Evolutionary conservation across 2,329 filamentous ascomycete genomes (phyloP).

Genomic region (Cladosporium cucumerinum): DNA sequence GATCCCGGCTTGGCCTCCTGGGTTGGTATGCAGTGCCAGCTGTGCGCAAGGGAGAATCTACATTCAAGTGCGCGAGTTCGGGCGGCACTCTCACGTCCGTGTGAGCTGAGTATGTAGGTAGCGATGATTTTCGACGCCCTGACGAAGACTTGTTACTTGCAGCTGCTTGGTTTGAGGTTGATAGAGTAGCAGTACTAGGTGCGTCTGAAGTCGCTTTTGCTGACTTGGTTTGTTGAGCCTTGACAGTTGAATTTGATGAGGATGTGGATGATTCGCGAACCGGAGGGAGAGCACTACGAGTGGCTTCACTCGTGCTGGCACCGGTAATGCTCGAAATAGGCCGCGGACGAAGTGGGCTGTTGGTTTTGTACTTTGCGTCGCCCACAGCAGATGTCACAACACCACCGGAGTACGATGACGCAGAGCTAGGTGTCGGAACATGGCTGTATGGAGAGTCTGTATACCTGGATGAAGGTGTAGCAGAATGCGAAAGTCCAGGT

Average conservation of each 20-base stretch:
- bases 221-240: conserved; percentile 21
- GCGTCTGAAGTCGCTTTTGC: background rate
- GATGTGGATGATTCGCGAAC: conserved; percentile 69
- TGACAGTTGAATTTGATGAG: conserved; percentile 56
- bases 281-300: conserved; percentile 55
- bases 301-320: conserved; percentile 46
- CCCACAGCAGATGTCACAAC: conserved; percentile 40
- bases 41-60: conserved; percentile 55
- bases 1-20: conserved; percentile 44
- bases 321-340: conserved; percentile 44
- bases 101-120: background rate
- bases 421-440: conserved; percentile 74
- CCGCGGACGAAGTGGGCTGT: background rate
- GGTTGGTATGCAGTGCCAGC: conserved; percentile 38
- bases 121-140: background rate
- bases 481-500: conserved; percentile 56
- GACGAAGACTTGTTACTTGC: background rate
- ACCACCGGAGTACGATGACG: conserved; percentile 63
- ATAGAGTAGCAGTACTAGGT: background rate
- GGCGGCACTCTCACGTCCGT: conserved; percentile 27
- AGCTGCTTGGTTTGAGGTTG: background rate
- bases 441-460: conserved; percentile 75
- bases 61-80: conserved; percentile 50
- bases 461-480: conserved; percentile 71
- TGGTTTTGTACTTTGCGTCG: conserved; percentile 32